These are phyloP conservation scores for Hsuehochloa calcarea DNA, from an alignment of 176 grass and related monocot species.

Conservation along the genomic window DNA sequence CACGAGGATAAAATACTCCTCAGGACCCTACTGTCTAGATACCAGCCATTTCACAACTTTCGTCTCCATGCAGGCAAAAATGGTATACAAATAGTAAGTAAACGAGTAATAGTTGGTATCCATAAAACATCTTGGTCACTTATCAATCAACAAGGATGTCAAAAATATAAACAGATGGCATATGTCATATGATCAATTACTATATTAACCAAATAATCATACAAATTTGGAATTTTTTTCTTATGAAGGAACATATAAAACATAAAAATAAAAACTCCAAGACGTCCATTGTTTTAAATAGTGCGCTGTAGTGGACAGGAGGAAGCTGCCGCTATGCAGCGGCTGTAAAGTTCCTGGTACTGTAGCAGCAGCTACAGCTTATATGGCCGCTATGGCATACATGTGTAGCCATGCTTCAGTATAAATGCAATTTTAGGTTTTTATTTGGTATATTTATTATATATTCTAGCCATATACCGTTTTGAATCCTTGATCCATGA, in stretches of 20 bases:
- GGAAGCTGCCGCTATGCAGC: too few species aligned
- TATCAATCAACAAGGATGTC: background rate
- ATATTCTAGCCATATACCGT: too few species aligned
- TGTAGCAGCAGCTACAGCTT: too few species aligned
- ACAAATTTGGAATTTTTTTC: background rate
- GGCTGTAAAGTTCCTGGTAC: too few species aligned
- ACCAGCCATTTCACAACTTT: background rate
- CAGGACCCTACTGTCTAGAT: conserved; percentile 26
- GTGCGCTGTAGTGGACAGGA: too few species aligned
- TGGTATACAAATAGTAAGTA: background rate
- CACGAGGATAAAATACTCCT: conserved; percentile 25
- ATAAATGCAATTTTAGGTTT: too few species aligned
- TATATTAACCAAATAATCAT: background rate
- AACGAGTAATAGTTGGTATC: background rate
- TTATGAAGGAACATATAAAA: background rate
- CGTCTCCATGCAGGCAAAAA: background rate
- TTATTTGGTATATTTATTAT: too few species aligned
- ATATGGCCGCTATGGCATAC: too few species aligned
- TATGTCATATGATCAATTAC: background rate
- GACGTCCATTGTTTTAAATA: background rate
- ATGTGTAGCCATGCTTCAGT: too few species aligned
- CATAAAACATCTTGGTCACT: background rate
- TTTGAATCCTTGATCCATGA: too few species aligned
- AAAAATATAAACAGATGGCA: background rate
- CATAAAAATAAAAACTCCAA: background rate